Base-by-base conservation (phyloP, 192 early-diverging fungal species). In the Podochytrium sp. region DNA sequence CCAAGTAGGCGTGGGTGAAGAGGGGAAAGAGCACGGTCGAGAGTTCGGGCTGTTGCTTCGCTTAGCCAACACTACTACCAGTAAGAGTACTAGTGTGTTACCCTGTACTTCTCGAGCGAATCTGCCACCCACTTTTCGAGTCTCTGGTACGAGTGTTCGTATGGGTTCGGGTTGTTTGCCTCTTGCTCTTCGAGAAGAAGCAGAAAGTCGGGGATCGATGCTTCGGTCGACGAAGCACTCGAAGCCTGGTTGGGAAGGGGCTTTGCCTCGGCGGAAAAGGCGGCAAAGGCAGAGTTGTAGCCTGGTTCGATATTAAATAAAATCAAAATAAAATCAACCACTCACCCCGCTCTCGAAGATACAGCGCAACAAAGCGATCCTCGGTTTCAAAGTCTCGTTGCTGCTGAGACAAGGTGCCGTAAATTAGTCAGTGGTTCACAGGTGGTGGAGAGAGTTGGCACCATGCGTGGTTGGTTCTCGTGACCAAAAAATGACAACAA, bases 71-170 rank as follows among this genome's bases (percentile, higher is more conserved):
- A 55, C 52, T 0, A 27, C 52, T 6, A 55, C 5, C 52, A 6
- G 43, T 20, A 47, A 47, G 20, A 12, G 43, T 12, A 20, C 20
- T 47, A 12, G 20, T 12, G 20, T 20, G 20, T 16, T 79, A 92
- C 92, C 87, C 92, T 94, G 87, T 95, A 99, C 70, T 90, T 87
- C 73, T 98, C 98, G 51, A 99, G 84, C 4, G 95, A 98, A 66
- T 92, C 92, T 58, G 98, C 94, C 47, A 98, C 91, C 94, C 94
- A 97, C 41, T 87, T 84, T 50, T 92, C 79, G 59, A 99, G 81
- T 70, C 84, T 84, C 23, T 80, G 83, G 81, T 98, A 98, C 61
- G 88, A 90, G 50, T 87, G 77, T 50, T 91, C 89, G 69, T 97
- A 97, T 12, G 90, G 90, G 68, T 92, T 90, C 2, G 94, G 92